phyloP scores from a whole-genome alignment of 305 asterid species.

The Stenogyne calaminthoides region DNA sequence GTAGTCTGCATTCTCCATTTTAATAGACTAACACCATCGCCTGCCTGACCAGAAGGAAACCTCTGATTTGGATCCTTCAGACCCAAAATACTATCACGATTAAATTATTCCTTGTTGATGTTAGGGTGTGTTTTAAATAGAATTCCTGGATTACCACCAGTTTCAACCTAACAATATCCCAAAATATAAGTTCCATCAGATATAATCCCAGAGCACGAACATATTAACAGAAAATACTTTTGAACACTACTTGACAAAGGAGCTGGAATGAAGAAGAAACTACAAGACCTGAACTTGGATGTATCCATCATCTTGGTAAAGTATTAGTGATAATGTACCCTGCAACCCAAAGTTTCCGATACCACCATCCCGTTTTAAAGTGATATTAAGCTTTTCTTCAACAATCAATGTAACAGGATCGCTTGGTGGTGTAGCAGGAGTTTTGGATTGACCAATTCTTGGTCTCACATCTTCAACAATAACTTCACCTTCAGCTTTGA shows the following conservation, averaged over 20 bases:
- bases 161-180: conserved; percentile 62
- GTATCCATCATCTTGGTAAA: conserved; percentile 78
- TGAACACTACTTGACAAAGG: not conserved
- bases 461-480: conserved; percentile 93
- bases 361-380: conserved; percentile 85
- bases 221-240: not conserved
- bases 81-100: conserved; percentile 74
- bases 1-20: conserved; percentile 93
- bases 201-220: conserved; percentile 5
- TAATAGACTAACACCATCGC: conserved; percentile 78
- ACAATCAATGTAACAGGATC: conserved; percentile 91
- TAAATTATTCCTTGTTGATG: conserved; percentile 76
- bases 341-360: conserved; percentile 77
- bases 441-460: conserved; percentile 63
- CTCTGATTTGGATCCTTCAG: conserved; percentile 75
- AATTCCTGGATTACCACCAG: conserved; percentile 71
- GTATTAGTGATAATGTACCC: conserved; percentile 79
- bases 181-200: not conserved
- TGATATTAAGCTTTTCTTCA: conserved; percentile 80
- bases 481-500: conserved; percentile 92
- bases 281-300: conserved; percentile 79
- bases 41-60: conserved; percentile 69
- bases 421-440: conserved; percentile 70
- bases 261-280: not conserved
- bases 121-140: conserved; percentile 72